phyloP scores from a whole-genome alignment of 2,329 filamentous ascomycete genomes.

The Verticillium albo-atrum region DNA sequence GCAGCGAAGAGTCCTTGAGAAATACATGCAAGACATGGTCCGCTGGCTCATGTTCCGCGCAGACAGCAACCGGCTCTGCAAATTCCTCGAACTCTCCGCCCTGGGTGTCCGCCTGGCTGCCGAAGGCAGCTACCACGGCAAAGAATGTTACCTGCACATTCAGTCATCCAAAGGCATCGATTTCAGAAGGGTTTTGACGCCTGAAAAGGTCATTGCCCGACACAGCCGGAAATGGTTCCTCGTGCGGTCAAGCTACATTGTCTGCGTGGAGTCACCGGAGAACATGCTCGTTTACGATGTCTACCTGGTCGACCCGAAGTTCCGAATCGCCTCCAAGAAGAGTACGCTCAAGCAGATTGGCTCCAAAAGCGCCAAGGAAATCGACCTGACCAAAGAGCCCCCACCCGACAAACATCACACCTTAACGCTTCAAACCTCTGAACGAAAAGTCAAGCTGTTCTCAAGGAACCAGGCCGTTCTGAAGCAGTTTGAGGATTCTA shows the following conservation, averaged over 20 bases:
- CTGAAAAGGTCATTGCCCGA: constrained; percentile 71
- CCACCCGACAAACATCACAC: constrained; percentile 66
- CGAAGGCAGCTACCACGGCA: constrained; percentile 95
- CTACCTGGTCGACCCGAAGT: constrained; percentile 89
- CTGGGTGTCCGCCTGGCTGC: constrained; percentile 89
- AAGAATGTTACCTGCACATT: constrained; percentile 91
- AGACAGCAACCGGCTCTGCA: constrained; percentile 92
- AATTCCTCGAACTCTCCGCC: constrained; percentile 92
- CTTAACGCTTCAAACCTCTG: constrained; percentile 82
- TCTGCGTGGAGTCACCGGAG: constrained; percentile 96
- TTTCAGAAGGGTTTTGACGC: constrained; percentile 75
- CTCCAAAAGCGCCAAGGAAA: constrained; percentile 55
- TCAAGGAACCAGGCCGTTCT: constrained; percentile 87
- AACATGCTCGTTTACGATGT: constrained; percentile 99
- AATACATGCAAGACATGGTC: constrained; percentile 90
- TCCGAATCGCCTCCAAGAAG: constrained; percentile 73
- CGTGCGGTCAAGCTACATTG: constrained; percentile 95
- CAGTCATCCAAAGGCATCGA: constrained; percentile 87
- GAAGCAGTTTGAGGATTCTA: constrained; percentile 89
- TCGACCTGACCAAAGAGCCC: constrained; percentile 34
- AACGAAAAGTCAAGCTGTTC: constrained; percentile 86
- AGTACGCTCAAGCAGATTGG: constrained; percentile 47
- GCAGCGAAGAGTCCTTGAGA: constrained; percentile 81
- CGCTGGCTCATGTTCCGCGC: constrained; percentile 94
- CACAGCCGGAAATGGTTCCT: constrained; percentile 97